These are phyloP conservation scores for Exserohilum turcica DNA, from an alignment of 2,329 filamentous ascomycete species.

Conservation along the genomic window DNA sequence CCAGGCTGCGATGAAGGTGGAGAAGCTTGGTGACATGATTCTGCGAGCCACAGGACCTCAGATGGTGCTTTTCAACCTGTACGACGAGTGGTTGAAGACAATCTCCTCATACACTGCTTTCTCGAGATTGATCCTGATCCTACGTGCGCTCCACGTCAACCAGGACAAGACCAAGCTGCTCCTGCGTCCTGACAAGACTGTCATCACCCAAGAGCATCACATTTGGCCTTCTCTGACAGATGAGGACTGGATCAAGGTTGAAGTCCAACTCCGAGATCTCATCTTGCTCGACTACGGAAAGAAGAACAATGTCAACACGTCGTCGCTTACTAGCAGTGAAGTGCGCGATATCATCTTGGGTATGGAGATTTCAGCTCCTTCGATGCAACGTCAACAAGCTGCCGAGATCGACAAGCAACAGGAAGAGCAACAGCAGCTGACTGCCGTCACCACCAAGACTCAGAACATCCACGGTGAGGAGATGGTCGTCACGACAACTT, in stretches of 20 bases:
- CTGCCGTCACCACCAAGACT: conserved; percentile 96
- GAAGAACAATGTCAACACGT: conserved; percentile 99
- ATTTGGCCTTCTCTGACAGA: conserved; percentile 96
- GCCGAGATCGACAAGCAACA: conserved; percentile 99
- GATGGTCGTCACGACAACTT: conserved; percentile 97
- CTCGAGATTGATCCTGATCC: conserved; percentile 88
- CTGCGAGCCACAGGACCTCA: conserved; percentile 96
- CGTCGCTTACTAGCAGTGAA: conserved; percentile 93
- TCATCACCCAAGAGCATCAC: conserved; percentile 97
- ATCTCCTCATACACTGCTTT: conserved; percentile 99
- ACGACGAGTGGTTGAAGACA: conserved; percentile 98
- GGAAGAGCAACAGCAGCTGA: conserved; percentile 93
- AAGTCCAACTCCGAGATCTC: conserved; percentile 90
- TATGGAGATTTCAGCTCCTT: conserved; percentile 99
- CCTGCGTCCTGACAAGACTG: conserved; percentile 92
- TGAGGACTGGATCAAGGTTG: conserved; percentile 99
- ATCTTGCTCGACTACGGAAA: conserved; percentile 99
- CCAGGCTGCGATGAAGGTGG: conserved; percentile 99
- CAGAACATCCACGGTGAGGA: conserved; percentile 97
- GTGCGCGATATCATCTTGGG: conserved; percentile 97
- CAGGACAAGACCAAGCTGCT: conserved; percentile 98
- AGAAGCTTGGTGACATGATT: conserved; percentile 99
- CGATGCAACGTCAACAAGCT: conserved; percentile 96
- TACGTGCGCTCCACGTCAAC: conserved; percentile 95
- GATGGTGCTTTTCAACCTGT: conserved; percentile 99